Conservation (phyloP, 2,329 filamentous ascomycete genomes). For the Periconia macrospinosa region DNA sequence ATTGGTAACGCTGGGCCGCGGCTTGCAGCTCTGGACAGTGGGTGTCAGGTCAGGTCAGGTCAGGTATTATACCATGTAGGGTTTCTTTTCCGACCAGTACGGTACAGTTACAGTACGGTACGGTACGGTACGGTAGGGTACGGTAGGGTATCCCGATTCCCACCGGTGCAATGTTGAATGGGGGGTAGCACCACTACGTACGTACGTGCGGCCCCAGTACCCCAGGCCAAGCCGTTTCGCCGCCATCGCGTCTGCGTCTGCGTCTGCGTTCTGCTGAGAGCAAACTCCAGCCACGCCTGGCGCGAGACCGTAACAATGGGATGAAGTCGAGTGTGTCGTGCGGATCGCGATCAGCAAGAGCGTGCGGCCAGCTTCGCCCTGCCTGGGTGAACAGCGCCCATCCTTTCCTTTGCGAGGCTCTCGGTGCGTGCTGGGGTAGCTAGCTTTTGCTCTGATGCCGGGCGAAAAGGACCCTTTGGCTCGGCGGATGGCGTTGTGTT, state of each 20-base stretch:
- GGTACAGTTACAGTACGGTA: background rate
- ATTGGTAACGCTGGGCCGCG: slow-evolving; percentile 9
- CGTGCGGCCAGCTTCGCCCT: background rate
- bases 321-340: background rate
- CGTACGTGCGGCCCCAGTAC: slow-evolving; percentile 5
- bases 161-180: too few species aligned
- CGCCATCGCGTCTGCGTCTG: background rate
- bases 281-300: background rate
- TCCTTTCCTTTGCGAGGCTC: slow-evolving; percentile 8
- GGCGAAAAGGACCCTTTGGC: slow-evolving; percentile 1
- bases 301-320: slow-evolving; percentile 2
- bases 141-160: too few species aligned
- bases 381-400: background rate
- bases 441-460: too few species aligned
- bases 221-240: slow-evolving; percentile 15
- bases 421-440: slow-evolving; percentile 1
- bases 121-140: background rate
- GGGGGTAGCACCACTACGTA: too few species aligned
- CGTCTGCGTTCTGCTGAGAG: background rate
- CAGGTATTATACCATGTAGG: too few species aligned
- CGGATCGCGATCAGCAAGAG: slow-evolving; percentile 12
- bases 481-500: background rate
- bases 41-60: too few species aligned
- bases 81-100: background rate
- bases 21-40: background rate